Conservation (phyloP, 1,284 basidiomycete genomes). For the Leccinum griseonigrum region DNA sequence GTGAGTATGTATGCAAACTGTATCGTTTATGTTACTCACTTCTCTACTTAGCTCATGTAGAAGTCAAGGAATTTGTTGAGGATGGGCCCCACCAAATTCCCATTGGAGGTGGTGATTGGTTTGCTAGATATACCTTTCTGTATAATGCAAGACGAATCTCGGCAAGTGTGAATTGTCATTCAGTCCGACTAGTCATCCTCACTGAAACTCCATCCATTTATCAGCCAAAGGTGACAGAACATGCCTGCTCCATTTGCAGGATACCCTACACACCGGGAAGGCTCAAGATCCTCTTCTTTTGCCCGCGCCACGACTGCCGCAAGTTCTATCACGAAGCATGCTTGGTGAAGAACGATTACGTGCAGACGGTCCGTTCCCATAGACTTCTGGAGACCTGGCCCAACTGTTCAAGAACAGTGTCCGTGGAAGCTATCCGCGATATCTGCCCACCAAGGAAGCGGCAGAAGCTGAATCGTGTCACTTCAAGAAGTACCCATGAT, state of each 20-base stretch:
- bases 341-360: constrained; percentile 34
- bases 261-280: constrained; percentile 40
- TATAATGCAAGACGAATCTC: constrained; percentile 30
- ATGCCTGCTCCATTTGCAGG: constrained; percentile 39
- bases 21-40: background rate
- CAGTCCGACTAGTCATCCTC: background rate
- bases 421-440: constrained; percentile 9
- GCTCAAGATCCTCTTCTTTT: constrained; percentile 45
- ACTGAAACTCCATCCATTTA: background rate
- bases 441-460: constrained; percentile 24
- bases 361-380: constrained; percentile 14
- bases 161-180: constrained; percentile 23
- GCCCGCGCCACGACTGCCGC: constrained; percentile 45
- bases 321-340: constrained; percentile 44
- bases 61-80: constrained; percentile 36
- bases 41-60: constrained; percentile 19
- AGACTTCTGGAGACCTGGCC: constrained; percentile 17
- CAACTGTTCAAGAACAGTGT: constrained; percentile 3
- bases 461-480: constrained; percentile 1
- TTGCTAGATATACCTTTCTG: constrained; percentile 39
- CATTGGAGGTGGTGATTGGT: constrained; percentile 42
- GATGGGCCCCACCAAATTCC: constrained; percentile 30
- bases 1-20: constrained; percentile 23
- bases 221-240: constrained; percentile 36
- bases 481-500: background rate